A percentile compares a stretch with the other conserved stretches of the same genome.
phyloP scores from a whole-genome alignment of 306 rosid genomes.

The Quercus mongolica region DNA sequence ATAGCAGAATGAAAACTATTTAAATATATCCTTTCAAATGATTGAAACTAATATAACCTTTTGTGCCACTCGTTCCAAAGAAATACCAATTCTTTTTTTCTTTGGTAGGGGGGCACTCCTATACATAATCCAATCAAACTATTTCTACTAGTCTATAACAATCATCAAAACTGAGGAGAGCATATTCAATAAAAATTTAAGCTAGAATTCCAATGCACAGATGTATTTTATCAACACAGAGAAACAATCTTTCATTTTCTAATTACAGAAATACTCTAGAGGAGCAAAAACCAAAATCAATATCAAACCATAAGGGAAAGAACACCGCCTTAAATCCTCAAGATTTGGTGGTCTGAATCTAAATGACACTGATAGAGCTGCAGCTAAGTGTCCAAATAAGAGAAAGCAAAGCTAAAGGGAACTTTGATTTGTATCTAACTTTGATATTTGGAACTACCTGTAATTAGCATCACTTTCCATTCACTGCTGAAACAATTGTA shows the following conservation, averaged over 20 bases:
- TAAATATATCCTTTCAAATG: not conserved
- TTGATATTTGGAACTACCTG: not conserved
- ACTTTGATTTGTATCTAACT: not conserved
- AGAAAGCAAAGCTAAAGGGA: too few species aligned
- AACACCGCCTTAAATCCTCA: not conserved
- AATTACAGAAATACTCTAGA: not conserved
- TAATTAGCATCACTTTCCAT: not conserved
- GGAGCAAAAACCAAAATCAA: not conserved
- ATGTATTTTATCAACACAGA: not conserved
- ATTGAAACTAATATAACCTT: not conserved
- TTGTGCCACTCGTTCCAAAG: conserved; percentile 1
- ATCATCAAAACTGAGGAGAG: not conserved
- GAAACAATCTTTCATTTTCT: not conserved
- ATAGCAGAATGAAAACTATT: conserved; percentile 7
- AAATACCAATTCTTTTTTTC: not conserved
- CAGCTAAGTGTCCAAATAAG: not conserved
- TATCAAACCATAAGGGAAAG: not conserved
- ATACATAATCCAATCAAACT: conserved; percentile 2
- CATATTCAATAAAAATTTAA: too few species aligned
- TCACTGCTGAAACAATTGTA: not conserved
- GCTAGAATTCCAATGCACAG: not conserved
- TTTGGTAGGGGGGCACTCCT: conserved; percentile 3
- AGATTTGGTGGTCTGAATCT: conserved; percentile 8
- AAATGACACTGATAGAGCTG: not conserved
- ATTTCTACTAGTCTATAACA: not conserved